Evolutionary conservation across 176 grass and related monocot species (phyloP), one percentile per base, ranked within the genome.

Genomic region (Otatea glauca): DNA sequence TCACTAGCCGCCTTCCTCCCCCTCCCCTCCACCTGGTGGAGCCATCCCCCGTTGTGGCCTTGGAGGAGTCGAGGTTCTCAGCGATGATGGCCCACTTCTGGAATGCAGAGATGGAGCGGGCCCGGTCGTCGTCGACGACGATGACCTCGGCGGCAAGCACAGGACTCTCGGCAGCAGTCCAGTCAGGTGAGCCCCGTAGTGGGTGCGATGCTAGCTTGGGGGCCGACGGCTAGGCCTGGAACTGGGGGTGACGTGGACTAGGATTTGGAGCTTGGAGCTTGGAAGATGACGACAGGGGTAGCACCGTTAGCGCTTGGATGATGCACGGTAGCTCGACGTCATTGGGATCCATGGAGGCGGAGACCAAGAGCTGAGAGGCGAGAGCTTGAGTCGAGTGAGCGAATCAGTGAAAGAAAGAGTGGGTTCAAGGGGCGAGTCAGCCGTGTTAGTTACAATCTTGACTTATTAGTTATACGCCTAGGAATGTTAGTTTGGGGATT

Each of bases 41-140:
- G 5, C 63, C 60, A 50, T 16, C 58, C 0, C 82, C 41, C 51
- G 70, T 20, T 0, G 37, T 34, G 66, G 88, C 29, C 29, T 80
- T 86, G 59, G 81, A 71, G 25, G 88, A 88, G 14, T 76, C 82
- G 83, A 94, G 86, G 74, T 95, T 95, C 55, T 92, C 93, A 17
- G 96, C 71, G n/a, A 98, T 86, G 72, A 98, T 94, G 85, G 89
- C 88, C 96, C 96, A 95, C 76, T 95, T 98, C 89, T 98, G 96
- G 83, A 90, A 98, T 13, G 91, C 90, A 51, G 96, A 98, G 27
- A 98, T 81, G 61, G 89, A 88, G 84, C 82, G 91, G 37, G 91
- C 74, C 96, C 91, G 95, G 42, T 84, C 88, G 83, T 98, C 96
- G 50, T 91, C 73, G 6, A 83, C 84, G 39, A 29, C 1, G 29